Conservation (phyloP, 192 early-diverging fungal species). For the Endogone sp. region DNA sequence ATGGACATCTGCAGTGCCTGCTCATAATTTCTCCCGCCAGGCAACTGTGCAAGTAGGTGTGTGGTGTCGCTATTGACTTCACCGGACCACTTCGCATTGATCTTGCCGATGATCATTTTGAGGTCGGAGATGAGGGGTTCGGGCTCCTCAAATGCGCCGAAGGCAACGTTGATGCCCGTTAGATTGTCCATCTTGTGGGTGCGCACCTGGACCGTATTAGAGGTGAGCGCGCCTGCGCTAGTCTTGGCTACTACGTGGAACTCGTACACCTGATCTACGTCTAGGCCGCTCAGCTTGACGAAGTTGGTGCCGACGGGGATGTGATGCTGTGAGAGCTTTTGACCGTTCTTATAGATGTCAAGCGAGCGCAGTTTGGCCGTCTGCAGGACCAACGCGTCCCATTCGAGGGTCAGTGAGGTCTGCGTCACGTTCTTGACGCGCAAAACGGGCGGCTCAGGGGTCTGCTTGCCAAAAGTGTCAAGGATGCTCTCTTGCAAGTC, state of each 20-base stretch:
- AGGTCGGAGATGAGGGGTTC: constrained; percentile 72
- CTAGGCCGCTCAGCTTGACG: constrained; percentile 85
- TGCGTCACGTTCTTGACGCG: constrained; percentile 73
- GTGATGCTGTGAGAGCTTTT: constrained; percentile 64
- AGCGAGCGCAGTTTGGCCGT: constrained; percentile 79
- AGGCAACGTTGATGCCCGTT: constrained; percentile 94
- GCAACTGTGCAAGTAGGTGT: constrained; percentile 84
- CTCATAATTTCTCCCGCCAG: constrained; percentile 84
- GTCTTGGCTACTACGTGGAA: constrained; percentile 90
- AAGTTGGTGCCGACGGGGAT: constrained; percentile 43
- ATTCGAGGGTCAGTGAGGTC: constrained; percentile 86
- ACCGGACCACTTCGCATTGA: constrained; percentile 87
- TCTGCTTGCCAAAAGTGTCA: constrained; percentile 67
- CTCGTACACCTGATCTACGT: constrained; percentile 86
- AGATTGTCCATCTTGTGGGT: constrained; percentile 97
- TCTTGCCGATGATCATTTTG: constrained; percentile 69
- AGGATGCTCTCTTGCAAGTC: constrained; percentile 85
- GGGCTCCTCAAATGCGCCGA: constrained; percentile 80
- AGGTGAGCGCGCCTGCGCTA: constrained; percentile 79
- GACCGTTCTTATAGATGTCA: constrained; percentile 88
- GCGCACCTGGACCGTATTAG: constrained; percentile 68
- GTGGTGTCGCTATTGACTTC: constrained; percentile 85
- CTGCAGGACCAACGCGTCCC: constrained; percentile 86
- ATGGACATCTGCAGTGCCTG: constrained; percentile 86
- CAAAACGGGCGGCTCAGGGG: constrained; percentile 79